These are phyloP conservation scores for Rhizopogon sp. DNA, from an alignment of 768 basidiomycete genomes.

Conservation along the genomic window DNA sequence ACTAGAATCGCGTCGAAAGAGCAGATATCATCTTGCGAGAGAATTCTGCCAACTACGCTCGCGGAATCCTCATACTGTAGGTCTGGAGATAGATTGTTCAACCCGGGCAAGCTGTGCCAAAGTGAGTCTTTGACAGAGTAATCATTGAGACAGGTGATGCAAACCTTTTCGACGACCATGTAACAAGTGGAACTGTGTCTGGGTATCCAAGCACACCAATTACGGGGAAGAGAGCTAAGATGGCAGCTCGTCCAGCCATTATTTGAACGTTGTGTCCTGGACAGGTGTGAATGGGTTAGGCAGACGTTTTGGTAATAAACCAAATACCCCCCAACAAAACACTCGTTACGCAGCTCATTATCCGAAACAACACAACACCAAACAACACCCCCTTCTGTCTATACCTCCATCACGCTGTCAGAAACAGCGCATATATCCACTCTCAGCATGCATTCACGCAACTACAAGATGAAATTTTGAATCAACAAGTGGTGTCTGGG, in stretches of 20 bases:
- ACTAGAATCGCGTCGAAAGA: conserved; percentile 61
- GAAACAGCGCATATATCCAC: no score
- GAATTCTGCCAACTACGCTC: conserved; percentile 39
- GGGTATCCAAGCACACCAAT: conserved; percentile 47
- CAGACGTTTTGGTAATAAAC: no score
- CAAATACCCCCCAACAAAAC: no score
- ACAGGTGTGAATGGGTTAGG: no score
- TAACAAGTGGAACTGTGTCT: conserved; percentile 58
- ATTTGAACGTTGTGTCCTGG: no score
- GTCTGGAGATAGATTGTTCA: conserved; percentile 37
- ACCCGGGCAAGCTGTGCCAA: conserved; percentile 39
- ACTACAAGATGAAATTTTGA: no score
- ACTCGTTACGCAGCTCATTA: no score
- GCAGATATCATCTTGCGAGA: conserved; percentile 47
- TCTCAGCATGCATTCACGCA: no score
- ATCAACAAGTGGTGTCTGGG: no score
- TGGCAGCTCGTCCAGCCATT: conserved; percentile 40
- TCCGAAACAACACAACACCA: no score
- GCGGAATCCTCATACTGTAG: conserved; percentile 21
- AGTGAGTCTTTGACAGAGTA: neutral
- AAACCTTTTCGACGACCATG: conserved; percentile 71
- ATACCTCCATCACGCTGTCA: no score
- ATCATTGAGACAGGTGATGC: neutral
- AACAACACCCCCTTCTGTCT: no score
- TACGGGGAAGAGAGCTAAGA: conserved; percentile 41